Percentiles rank a stretch among this genome's conserved stretches.
These are phyloP conservation scores for Candolleomyces efflorescens DNA, from an alignment of 768 basidiomycete genomes.

Conservation along the genomic window DNA sequence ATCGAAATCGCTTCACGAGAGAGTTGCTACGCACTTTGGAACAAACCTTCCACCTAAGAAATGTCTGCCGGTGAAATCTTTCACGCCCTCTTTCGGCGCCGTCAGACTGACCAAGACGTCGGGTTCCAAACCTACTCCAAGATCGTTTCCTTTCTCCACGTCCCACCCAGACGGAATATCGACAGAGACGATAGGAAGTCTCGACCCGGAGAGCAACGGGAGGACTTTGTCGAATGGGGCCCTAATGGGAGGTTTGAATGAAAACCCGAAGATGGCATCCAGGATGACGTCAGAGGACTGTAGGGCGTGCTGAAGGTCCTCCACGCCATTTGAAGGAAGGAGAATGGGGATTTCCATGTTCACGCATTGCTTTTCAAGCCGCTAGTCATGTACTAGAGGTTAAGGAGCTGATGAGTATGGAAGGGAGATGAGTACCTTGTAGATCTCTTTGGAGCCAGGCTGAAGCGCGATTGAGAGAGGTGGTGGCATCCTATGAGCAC, in stretches of 20 bases:
- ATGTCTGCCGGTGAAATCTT: slow-evolving; percentile 73
- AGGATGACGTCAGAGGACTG: slow-evolving; percentile 74
- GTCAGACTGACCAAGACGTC: slow-evolving; percentile 88
- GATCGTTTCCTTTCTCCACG: slow-evolving; percentile 71
- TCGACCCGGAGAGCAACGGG: slow-evolving; percentile 54
- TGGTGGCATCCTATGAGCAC: not conserved
- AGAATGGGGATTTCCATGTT: slow-evolving; percentile 85
- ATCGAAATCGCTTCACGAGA: no score
- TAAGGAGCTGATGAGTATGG: not conserved
- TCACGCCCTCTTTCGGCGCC: slow-evolving; percentile 89
- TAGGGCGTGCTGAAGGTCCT: slow-evolving; percentile 46
- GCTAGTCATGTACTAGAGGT: slow-evolving; percentile 34
- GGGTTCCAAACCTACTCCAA: slow-evolving; percentile 58
- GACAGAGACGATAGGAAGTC: slow-evolving; percentile 84
- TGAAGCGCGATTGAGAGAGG: slow-evolving; percentile 23
- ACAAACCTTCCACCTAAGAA: slow-evolving; percentile 95
- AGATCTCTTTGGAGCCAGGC: slow-evolving; percentile 93
- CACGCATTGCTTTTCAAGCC: slow-evolving; percentile 79
- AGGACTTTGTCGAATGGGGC: slow-evolving; percentile 82
- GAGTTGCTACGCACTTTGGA: slow-evolving; percentile 55
- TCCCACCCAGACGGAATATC: slow-evolving; percentile 99
- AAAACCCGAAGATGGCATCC: slow-evolving; percentile 98
- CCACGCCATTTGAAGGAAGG: slow-evolving; percentile 41
- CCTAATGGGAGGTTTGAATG: slow-evolving; percentile 88
- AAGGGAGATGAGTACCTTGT: slow-evolving; percentile 47